Conservation (phyloP, 345 rosid species). For the Brassica nigra region DNA sequence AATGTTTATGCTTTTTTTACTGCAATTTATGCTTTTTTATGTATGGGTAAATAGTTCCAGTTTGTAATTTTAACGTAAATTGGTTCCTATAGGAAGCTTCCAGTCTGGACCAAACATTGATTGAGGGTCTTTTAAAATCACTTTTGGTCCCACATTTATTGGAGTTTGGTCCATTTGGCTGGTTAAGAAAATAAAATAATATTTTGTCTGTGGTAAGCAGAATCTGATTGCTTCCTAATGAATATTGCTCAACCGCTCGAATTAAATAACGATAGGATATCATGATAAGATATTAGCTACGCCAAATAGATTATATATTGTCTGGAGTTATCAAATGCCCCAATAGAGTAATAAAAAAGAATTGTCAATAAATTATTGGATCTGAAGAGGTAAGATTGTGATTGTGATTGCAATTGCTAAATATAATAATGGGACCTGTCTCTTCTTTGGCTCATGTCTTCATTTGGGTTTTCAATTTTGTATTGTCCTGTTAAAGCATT, state of each 20-base stretch:
- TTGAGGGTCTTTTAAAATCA: background rate
- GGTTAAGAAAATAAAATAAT: conserved; percentile 1
- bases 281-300: conserved; percentile 12
- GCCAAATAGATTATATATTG: conserved; percentile 24
- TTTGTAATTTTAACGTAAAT: conserved; percentile 15
- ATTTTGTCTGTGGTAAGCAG: conserved; percentile 30
- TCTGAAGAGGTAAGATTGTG: conserved; percentile 34
- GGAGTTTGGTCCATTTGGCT: conserved; percentile 26
- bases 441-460: conserved; percentile 15
- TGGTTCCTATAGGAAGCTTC: conserved; percentile 22
- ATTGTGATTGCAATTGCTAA: conserved; percentile 17
- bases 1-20: background rate
- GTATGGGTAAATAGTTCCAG: background rate
- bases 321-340: conserved; percentile 6
- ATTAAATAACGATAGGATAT: conserved; percentile 26
- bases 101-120: conserved; percentile 29
- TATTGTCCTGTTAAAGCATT: conserved; percentile 1
- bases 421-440: conserved; percentile 14
- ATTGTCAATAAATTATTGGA: background rate
- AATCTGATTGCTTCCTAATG: conserved; percentile 37
- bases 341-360: background rate
- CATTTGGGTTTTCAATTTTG: background rate
- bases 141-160: conserved; percentile 30
- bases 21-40: background rate
- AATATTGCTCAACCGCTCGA: conserved; percentile 12